Conservation (phyloP, 768 basidiomycete species). For the Podaxis pistillaris region DNA sequence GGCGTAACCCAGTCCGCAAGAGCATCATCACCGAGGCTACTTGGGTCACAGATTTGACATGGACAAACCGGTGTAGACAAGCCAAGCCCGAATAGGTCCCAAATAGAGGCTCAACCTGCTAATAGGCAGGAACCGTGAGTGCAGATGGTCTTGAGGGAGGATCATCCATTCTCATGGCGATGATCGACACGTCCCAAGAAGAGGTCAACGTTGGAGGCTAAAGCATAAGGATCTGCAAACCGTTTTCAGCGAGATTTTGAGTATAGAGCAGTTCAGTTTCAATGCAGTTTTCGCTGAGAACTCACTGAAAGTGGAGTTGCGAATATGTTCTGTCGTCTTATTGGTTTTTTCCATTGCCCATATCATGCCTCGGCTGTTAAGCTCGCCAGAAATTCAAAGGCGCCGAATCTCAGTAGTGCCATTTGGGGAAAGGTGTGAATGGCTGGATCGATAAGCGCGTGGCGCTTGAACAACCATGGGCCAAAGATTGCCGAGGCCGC, state of each 20-base stretch:
- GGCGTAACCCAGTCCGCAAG: constrained; percentile 4
- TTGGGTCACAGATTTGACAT: neutral
- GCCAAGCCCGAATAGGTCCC: neutral
- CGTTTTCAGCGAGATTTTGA: too few species aligned
- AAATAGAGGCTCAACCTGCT: neutral
- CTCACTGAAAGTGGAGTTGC: too few species aligned
- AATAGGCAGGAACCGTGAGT: neutral
- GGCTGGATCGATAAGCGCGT: constrained; percentile 8
- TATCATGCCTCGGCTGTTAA: neutral
- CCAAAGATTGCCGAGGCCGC: neutral
- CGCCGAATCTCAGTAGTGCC: neutral
- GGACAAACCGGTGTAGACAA: neutral
- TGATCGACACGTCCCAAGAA: constrained; percentile 1
- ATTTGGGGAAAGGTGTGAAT: neutral
- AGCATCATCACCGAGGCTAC: neutral
- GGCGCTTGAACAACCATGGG: constrained; percentile 19
- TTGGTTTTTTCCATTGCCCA: constrained; percentile 7
- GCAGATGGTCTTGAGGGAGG: neutral
- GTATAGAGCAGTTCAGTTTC: too few species aligned
- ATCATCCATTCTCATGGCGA: neutral
- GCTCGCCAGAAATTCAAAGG: neutral
- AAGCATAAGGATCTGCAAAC: too few species aligned
- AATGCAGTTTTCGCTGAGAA: too few species aligned
- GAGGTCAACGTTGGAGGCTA: neutral
- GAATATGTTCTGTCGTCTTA: neutral